Evolutionary conservation across 495 filamentous ascomycete genomes (phyloP).

Genomic region (Sporormia fimetaria): DNA sequence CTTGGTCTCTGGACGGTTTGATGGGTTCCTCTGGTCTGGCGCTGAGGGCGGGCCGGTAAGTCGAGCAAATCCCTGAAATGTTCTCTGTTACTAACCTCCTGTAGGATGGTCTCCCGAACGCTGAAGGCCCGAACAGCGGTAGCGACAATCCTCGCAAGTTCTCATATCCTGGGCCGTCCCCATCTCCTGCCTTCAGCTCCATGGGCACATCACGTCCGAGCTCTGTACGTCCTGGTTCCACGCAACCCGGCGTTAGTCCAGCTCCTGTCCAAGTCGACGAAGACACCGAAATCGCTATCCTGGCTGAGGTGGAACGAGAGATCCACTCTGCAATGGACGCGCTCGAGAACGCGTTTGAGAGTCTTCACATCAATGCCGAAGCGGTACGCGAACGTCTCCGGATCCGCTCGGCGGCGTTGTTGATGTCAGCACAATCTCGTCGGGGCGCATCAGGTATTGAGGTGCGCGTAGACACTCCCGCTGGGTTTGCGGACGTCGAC

Average conservation of each 20-base stretch:
- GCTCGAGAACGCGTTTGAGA: conserved; percentile 91
- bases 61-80: conserved; percentile 32
- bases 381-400: conserved; percentile 65
- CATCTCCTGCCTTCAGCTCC: conserved; percentile 3
- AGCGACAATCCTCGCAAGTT: background rate
- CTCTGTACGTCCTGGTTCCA: conserved; percentile 6
- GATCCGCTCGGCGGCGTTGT: conserved; percentile 65
- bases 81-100: no score
- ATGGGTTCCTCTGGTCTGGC: conserved; percentile 94
- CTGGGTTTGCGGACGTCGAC: conserved; percentile 32
- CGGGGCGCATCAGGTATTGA: conserved; percentile 40
- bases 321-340: conserved; percentile 90
- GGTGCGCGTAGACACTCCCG: conserved; percentile 48
- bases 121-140: no score
- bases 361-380: conserved; percentile 75
- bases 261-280: conserved; percentile 80
- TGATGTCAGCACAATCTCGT: conserved; percentile 64
- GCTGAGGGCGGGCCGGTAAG: no score
- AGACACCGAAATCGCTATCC: conserved; percentile 78
- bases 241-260: conserved; percentile 10
- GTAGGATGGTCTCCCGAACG: no score
- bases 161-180: conserved; percentile 10
- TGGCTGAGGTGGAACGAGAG: conserved; percentile 86
- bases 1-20: conserved; percentile 87
- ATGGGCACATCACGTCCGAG: background rate